Percentiles rank a stretch among this genome's conserved stretches.
These are phyloP conservation scores for Tritrichomonas musculus DNA, from an alignment of 208 protist genomes.

Conservation along the genomic window DNA sequence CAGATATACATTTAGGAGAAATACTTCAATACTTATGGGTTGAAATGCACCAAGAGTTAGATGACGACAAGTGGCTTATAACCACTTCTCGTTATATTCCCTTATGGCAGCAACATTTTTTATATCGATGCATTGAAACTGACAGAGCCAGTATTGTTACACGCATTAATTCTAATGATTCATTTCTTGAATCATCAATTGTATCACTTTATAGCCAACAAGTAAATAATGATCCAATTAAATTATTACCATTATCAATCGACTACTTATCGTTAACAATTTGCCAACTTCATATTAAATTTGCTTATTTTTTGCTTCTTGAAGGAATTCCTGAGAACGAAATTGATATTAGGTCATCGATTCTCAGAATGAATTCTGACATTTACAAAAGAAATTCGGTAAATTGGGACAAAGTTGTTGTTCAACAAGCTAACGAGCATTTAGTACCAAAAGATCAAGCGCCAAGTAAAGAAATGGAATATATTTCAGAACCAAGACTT, in stretches of 20 bases:
- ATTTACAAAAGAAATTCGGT: neutral
- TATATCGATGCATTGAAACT: neutral
- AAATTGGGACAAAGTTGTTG: neutral
- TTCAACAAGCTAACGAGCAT: neutral
- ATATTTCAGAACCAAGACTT: neutral
- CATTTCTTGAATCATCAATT: too few species aligned
- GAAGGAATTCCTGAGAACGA: neutral
- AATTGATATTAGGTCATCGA: neutral
- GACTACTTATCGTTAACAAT: neutral
- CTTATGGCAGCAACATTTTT: neutral
- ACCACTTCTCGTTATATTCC: neutral
- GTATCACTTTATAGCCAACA: too few species aligned
- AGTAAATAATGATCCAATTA: too few species aligned
- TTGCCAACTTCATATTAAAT: neutral
- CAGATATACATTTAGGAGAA: neutral
- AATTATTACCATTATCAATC: neutral
- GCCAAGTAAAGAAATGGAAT: neutral
- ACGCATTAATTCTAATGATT: neutral
- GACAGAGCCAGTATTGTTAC: neutral
- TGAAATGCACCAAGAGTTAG: neutral
- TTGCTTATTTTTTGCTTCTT: neutral
- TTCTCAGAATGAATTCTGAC: neutral
- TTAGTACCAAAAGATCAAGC: slow-evolving; percentile 11
- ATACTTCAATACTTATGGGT: neutral
- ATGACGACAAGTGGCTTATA: neutral